Percentiles rank a stretch among this genome's conserved stretches.
Conservation (phyloP, 768 basidiomycete genomes). For the Amanita pseudoporphyria region DNA sequence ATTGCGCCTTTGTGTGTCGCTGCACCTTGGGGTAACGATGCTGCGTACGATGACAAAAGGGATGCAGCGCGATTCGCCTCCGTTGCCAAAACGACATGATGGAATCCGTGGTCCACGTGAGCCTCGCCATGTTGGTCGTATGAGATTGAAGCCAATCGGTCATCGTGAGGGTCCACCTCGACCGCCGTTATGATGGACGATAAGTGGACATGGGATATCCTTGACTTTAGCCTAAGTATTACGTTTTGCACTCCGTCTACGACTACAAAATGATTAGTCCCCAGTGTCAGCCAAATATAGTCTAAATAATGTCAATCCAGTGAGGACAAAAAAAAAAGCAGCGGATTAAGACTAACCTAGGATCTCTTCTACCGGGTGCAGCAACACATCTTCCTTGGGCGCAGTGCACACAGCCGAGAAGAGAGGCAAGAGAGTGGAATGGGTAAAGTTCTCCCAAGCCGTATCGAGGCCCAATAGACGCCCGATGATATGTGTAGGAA, state of each 20-base stretch:
- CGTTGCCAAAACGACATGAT: conserved; percentile 64
- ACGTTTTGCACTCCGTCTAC: conserved; percentile 49
- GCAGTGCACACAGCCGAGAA: conserved; percentile 72
- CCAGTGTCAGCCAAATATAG: conserved; percentile 61
- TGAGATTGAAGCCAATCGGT: conserved; percentile 27
- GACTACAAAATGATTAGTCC: conserved; percentile 62
- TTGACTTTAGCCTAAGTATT: conserved; percentile 36
- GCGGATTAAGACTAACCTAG: conserved; percentile 36
- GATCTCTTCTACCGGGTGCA: conserved; percentile 54
- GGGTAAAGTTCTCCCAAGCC: conserved; percentile 43
- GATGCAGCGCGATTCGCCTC: conserved; percentile 57
- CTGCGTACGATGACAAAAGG: conserved; percentile 38
- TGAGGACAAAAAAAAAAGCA: neutral
- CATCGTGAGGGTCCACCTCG: conserved; percentile 24
- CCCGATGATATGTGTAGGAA: conserved; percentile 25
- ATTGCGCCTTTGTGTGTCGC: conserved; percentile 21
- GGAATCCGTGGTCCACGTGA: conserved; percentile 36
- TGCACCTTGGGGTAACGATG: conserved; percentile 24
- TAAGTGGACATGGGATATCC: conserved; percentile 43
- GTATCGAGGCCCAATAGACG: conserved; percentile 35
- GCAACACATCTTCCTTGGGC: conserved; percentile 39
- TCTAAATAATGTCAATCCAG: conserved; percentile 26
- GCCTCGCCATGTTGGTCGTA: conserved; percentile 22
- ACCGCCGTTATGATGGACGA: conserved; percentile 41
- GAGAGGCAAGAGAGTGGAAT: conserved; percentile 47